These are phyloP conservation scores for Cystobasidiaceae sp. DNA, from an alignment of 1,284 basidiomycete species.

Conservation along the genomic window DNA sequence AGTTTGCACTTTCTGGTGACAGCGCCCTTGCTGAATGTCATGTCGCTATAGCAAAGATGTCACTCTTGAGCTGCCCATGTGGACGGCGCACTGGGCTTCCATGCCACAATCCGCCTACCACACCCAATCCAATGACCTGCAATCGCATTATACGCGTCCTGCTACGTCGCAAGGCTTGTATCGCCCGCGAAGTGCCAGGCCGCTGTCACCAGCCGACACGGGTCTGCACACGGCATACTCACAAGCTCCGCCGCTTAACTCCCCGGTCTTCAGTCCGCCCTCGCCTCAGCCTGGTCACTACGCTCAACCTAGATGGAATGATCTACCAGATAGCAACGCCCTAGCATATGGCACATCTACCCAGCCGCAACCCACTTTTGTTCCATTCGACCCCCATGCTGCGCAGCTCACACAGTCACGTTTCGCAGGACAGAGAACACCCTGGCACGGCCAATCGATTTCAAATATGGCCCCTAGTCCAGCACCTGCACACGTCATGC, in stretches of 20 bases:
- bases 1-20: not conserved
- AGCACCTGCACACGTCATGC: not conserved
- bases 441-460: too few species aligned
- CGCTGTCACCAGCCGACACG: too few species aligned
- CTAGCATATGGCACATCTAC: not conserved
- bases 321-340: too few species aligned
- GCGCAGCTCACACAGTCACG: constrained; percentile 23
- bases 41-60: constrained; percentile 36
- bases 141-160: not conserved
- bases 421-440: constrained; percentile 27
- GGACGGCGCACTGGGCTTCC: constrained; percentile 40
- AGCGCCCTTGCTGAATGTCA: not conserved
- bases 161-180: constrained; percentile 5
- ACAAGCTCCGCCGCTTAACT: too few species aligned
- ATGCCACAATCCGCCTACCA: constrained; percentile 37
- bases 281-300: too few species aligned
- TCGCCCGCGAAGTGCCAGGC: not conserved
- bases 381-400: not conserved
- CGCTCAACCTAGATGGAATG: too few species aligned
- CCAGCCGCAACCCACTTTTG: not conserved
- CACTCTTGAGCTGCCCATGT: constrained; percentile 41
- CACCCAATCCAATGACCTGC: not conserved
- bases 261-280: too few species aligned
- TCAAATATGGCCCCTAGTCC: not conserved
- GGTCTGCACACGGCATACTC: too few species aligned